Evolutionary conservation across 2,329 filamentous ascomycete genomes (phyloP).

Genomic region (Botrytis porri): DNA sequence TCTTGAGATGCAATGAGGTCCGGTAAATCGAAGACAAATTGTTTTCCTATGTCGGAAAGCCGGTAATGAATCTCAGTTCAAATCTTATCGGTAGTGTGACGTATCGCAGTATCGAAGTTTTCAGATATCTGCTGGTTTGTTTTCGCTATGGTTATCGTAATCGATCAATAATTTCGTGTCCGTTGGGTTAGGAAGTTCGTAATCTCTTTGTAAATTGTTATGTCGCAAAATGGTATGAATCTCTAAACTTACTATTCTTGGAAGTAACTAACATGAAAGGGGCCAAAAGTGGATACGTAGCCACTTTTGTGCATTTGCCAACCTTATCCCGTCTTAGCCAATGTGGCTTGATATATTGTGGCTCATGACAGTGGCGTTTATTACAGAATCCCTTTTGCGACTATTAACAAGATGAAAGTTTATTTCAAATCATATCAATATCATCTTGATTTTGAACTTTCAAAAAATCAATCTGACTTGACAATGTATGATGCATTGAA

Average conservation of each 20-base stretch:
- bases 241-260: constrained; percentile 1
- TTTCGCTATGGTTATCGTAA: background rate
- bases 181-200: background rate
- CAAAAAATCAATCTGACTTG: background rate
- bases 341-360: background rate
- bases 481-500: background rate
- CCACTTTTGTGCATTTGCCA: background rate
- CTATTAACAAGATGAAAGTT: background rate
- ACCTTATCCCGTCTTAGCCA: background rate
- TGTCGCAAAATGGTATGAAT: background rate
- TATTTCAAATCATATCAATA: background rate
- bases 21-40: background rate
- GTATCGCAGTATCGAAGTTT: background rate
- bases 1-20: background rate
- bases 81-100: background rate
- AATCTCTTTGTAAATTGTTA: constrained; percentile 1
- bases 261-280: background rate
- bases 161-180: background rate
- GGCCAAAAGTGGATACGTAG: background rate
- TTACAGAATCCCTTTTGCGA: background rate
- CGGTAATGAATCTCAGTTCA: background rate
- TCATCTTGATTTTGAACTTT: background rate
- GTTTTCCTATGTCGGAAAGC: background rate
- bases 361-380: background rate
- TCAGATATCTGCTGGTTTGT: background rate